Percentiles rank a stretch among this genome's conserved stretches.
Conservation (phyloP, 345 rosid genomes). For the Brassica juncea region DNA sequence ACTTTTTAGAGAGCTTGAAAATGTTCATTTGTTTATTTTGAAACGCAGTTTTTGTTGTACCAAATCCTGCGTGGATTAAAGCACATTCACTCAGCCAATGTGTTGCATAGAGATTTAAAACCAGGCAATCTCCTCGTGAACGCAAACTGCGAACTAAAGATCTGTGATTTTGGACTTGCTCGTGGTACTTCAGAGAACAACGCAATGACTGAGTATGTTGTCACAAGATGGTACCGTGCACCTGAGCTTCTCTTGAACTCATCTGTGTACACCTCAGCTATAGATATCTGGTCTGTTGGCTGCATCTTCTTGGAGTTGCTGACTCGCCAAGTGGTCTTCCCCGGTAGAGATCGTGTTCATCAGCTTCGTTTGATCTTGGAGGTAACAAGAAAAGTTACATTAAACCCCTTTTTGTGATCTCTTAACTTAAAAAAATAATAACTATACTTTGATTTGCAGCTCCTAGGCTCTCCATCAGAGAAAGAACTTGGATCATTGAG, state of each 20-base stretch:
- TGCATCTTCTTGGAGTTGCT: conserved; percentile 87
- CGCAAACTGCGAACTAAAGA: conserved; percentile 75
- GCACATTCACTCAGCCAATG: conserved; percentile 95
- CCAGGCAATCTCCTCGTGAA: conserved; percentile 86
- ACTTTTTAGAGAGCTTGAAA: conserved; percentile 13
- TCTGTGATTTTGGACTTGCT: conserved; percentile 94
- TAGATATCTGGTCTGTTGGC: conserved; percentile 97
- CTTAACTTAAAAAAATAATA: neutral
- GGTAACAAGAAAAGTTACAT: conserved; percentile 43
- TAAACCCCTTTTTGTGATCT: neutral
- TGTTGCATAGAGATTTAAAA: conserved; percentile 89
- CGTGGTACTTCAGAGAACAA: conserved; percentile 85
- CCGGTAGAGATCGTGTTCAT: conserved; percentile 81
- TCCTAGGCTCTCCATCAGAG: conserved; percentile 86
- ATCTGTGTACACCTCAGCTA: conserved; percentile 79
- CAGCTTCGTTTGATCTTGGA: conserved; percentile 87
- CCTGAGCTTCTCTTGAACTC: conserved; percentile 86
- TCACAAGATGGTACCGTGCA: conserved; percentile 94
- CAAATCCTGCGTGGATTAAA: conserved; percentile 89
- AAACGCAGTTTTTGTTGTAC: conserved; percentile 77
- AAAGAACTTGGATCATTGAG: conserved; percentile 71
- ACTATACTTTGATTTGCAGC: conserved; percentile 46
- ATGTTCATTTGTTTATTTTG: neutral
- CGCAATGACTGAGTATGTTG: conserved; percentile 83
- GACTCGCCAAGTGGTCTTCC: conserved; percentile 78